A percentile compares a stretch with the other conserved stretches of the same genome.
Conservation (phyloP, 2,329 filamentous ascomycete genomes). For the Huntiella savannae region DNA sequence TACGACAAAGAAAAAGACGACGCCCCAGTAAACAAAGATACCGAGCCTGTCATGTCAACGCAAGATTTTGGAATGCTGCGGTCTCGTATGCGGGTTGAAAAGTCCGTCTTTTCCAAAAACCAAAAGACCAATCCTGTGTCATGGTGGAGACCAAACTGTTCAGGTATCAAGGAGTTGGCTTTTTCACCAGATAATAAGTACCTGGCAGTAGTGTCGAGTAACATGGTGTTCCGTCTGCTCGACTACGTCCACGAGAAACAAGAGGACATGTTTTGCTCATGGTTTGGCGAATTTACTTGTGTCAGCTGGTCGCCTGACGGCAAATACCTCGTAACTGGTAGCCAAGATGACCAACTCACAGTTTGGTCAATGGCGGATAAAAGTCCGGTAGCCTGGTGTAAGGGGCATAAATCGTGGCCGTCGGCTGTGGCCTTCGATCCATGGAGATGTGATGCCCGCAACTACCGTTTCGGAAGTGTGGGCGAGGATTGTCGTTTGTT, state of each 20-base stretch:
- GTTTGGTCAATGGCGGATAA: slow-evolving; percentile 85
- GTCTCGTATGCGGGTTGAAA: slow-evolving; percentile 41
- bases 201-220: slow-evolving; percentile 77
- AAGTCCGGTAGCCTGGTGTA: slow-evolving; percentile 73
- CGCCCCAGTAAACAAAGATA: slow-evolving; percentile 55
- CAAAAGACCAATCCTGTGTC: slow-evolving; percentile 87
- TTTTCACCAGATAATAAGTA: slow-evolving; percentile 82
- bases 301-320: slow-evolving; percentile 97
- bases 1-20: slow-evolving; percentile 98
- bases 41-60: slow-evolving; percentile 21
- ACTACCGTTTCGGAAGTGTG: slow-evolving; percentile 89
- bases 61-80: slow-evolving; percentile 27
- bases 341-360: slow-evolving; percentile 87
- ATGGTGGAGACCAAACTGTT: slow-evolving; percentile 80
- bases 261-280: slow-evolving; percentile 72
- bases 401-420: slow-evolving; percentile 92
- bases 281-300: slow-evolving; percentile 82
- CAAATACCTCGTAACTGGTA: slow-evolving; percentile 85
- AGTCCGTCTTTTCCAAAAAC: slow-evolving; percentile 84
- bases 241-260: slow-evolving; percentile 81
- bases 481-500: slow-evolving; percentile 82
- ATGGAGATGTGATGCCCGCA: slow-evolving; percentile 89
- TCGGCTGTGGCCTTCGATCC: slow-evolving; percentile 86
- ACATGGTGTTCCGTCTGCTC: slow-evolving; percentile 74
- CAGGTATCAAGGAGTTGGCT: slow-evolving; percentile 74